Conservation (phyloP, 768 basidiomycete species). For the Suillus fuscotomentosus region DNA sequence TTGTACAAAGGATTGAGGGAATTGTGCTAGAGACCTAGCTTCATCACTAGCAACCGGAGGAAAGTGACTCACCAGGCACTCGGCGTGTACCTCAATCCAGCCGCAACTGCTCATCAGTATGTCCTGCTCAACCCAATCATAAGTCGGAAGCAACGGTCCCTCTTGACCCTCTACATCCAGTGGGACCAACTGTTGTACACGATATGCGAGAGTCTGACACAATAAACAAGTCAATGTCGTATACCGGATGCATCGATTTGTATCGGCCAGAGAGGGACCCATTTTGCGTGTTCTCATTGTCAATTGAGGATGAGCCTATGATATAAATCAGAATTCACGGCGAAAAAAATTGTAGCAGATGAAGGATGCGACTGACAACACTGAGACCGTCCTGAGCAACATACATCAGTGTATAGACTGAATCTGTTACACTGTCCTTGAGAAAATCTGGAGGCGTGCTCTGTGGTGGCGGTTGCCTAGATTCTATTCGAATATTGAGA, state of each 20-base stretch:
- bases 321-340: constrained; percentile 11
- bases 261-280: constrained; percentile 40
- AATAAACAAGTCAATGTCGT: constrained; percentile 68
- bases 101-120: constrained; percentile 64
- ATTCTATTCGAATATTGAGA: constrained; percentile 61
- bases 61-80: constrained; percentile 59
- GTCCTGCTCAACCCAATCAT: constrained; percentile 77
- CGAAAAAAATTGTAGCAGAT: not conserved
- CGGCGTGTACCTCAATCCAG: constrained; percentile 70
- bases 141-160: constrained; percentile 64
- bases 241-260: constrained; percentile 53
- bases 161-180: constrained; percentile 58
- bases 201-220: constrained; percentile 66
- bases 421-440: constrained; percentile 21
- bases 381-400: constrained; percentile 67
- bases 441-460: constrained; percentile 36
- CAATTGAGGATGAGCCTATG: constrained; percentile 64
- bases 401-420: constrained; percentile 52
- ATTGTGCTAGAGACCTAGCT: not conserved
- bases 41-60: not conserved
- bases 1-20: not conserved
- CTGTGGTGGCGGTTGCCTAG: constrained; percentile 27
- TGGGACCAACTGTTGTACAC: constrained; percentile 60
- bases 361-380: constrained; percentile 47
- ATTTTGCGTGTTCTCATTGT: constrained; percentile 63